Conservation (phyloP, 345 rosid species). For the Garcia nutans region DNA sequence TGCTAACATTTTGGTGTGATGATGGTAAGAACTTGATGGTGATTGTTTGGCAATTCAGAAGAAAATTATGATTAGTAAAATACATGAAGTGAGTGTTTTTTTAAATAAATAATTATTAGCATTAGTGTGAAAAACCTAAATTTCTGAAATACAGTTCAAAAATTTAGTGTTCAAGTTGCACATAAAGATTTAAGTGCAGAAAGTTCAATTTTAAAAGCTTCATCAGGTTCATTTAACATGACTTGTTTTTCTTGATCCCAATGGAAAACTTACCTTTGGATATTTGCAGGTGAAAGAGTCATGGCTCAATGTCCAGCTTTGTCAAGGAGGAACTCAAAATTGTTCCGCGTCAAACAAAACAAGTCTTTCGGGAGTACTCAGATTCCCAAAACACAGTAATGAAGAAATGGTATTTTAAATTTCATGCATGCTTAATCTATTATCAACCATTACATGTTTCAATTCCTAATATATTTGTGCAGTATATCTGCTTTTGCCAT, state of each 20-base stretch:
- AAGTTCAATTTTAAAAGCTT: neutral
- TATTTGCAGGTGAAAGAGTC: constrained; percentile 81
- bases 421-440: constrained; percentile 10
- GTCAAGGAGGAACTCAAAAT: constrained; percentile 64
- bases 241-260: neutral
- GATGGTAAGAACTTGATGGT: neutral
- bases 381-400: constrained; percentile 72
- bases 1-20: neutral
- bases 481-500: neutral
- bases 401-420: constrained; percentile 68
- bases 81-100: neutral
- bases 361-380: constrained; percentile 50
- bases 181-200: neutral
- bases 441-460: neutral
- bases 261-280: neutral
- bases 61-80: neutral
- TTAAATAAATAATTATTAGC: neutral
- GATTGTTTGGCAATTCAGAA: neutral
- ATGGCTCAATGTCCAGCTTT: constrained; percentile 85
- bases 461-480: constrained; percentile 1
- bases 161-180: neutral
- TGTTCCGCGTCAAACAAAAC: constrained; percentile 57
- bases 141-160: neutral
- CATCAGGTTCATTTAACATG: neutral
- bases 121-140: neutral